phyloP scores from a whole-genome alignment of 2,329 filamentous ascomycete genomes.

The Diplodia scrobiculata region DNA sequence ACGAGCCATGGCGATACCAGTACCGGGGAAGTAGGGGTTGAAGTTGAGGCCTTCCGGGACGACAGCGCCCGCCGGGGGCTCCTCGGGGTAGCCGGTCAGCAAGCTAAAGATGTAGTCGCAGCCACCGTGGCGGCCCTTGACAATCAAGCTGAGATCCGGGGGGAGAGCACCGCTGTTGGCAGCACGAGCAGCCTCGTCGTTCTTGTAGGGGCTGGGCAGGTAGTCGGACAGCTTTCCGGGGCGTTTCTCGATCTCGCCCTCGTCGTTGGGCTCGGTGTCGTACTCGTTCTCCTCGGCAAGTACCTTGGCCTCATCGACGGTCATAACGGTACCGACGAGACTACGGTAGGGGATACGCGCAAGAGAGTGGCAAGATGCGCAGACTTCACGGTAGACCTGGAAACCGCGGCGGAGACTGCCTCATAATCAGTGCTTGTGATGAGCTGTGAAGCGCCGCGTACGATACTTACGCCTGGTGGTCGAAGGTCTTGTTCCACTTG shows the following conservation, averaged over 20 bases:
- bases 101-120: conserved; percentile 98
- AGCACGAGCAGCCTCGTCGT: conserved; percentile 96
- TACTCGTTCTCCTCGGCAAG: conserved; percentile 98
- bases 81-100: conserved; percentile 95
- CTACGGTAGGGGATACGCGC: conserved; percentile 89
- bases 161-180: conserved; percentile 98
- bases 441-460: conserved; percentile 2
- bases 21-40: conserved; percentile 99
- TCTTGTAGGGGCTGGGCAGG: conserved; percentile 93
- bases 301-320: conserved; percentile 95
- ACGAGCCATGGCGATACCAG: conserved; percentile 98
- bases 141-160: conserved; percentile 94
- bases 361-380: conserved; percentile 95
- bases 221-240: conserved; percentile 98
- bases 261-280: conserved; percentile 94
- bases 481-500: conserved; percentile 92
- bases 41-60: conserved; percentile 94
- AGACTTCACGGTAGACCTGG: conserved; percentile 99
- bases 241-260: conserved; percentile 97
- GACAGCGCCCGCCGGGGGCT: conserved; percentile 83
- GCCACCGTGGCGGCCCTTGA: conserved; percentile 96
- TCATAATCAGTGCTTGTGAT: conserved; percentile 8
- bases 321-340: conserved; percentile 88
- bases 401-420: conserved; percentile 93
- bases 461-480: conserved; percentile 83